These are phyloP conservation scores for Fusarium protoensiforme DNA, from an alignment of 2,329 filamentous ascomycete species.

Conservation along the genomic window DNA sequence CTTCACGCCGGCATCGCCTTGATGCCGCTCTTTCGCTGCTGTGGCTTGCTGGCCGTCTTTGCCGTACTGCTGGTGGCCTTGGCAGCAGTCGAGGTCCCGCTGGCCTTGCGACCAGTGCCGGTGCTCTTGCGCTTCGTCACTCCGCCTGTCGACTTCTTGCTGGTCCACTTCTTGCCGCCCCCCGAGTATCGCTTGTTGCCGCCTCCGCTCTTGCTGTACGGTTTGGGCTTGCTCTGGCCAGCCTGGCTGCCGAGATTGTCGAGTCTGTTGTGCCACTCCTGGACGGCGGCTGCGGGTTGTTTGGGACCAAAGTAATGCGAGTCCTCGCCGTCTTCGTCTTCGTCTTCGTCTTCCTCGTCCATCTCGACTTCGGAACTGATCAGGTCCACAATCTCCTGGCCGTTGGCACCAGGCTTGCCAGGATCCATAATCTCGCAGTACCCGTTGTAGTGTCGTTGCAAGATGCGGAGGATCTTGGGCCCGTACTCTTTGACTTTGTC, in stretches of 20 bases:
- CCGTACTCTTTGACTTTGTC: constrained; percentile 74
- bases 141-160: constrained; percentile 44
- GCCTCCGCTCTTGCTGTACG: constrained; percentile 42
- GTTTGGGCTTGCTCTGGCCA: constrained; percentile 40
- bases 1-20: constrained; percentile 48
- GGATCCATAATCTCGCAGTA: constrained; percentile 64
- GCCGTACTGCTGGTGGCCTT: constrained; percentile 32
- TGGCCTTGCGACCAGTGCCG: constrained; percentile 44
- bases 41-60: constrained; percentile 45
- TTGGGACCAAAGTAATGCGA: constrained; percentile 60
- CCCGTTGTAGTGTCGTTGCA: constrained; percentile 59
- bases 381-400: constrained; percentile 64
- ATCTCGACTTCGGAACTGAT: constrained; percentile 59
- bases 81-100: constrained; percentile 42
- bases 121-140: constrained; percentile 46
- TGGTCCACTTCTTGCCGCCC: constrained; percentile 45
- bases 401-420: constrained; percentile 24
- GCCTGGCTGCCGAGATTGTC: constrained; percentile 43
- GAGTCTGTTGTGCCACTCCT: constrained; percentile 49
- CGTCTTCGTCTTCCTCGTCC: constrained; percentile 52
- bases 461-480: constrained; percentile 67
- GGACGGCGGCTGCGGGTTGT: constrained; percentile 45
- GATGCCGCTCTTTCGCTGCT: constrained; percentile 51
- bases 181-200: constrained; percentile 43
- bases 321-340: constrained; percentile 51